Percentiles rank a stretch among this genome's conserved stretches.
phyloP scores from a whole-genome alignment of 257 asterid genomes.

The Nicotiana undulata region DNA sequence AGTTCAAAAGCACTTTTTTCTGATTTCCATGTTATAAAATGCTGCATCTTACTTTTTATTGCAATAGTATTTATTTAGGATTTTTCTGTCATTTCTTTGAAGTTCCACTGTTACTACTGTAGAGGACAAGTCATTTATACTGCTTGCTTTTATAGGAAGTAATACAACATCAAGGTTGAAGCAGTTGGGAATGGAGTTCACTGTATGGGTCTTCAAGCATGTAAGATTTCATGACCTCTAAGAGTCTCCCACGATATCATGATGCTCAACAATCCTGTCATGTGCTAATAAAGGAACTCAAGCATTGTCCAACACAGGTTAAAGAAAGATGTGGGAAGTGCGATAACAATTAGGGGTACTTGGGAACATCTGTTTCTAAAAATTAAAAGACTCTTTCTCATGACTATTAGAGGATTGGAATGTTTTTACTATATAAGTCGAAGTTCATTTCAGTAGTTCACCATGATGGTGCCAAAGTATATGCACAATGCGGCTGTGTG shows the following conservation, averaged over 20 bases:
- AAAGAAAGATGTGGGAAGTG: background rate
- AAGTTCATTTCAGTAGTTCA: background rate
- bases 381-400: background rate
- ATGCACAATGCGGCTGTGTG: background rate
- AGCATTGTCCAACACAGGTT: background rate
- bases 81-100: background rate
- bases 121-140: constrained; percentile 2
- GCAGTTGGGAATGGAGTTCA: constrained; percentile 97
- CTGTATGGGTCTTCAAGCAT: constrained; percentile 99
- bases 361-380: background rate
- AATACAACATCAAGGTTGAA: constrained; percentile 88
- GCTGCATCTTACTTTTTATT: background rate
- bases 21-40: background rate
- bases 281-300: background rate
- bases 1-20: background rate
- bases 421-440: background rate
- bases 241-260: background rate
- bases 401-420: background rate
- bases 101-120: background rate
- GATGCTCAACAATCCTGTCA: background rate
- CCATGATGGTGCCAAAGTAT: background rate
- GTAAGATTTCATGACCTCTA: constrained; percentile 36
- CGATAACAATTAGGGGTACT: background rate
- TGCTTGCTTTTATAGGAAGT: constrained; percentile 44
- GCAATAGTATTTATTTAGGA: background rate